Percentiles rank a stretch among this genome's conserved stretches.
Evolutionary conservation across 2,329 filamentous ascomycete species (phyloP).

Genomic region (Trichoderma endophyticum): DNA sequence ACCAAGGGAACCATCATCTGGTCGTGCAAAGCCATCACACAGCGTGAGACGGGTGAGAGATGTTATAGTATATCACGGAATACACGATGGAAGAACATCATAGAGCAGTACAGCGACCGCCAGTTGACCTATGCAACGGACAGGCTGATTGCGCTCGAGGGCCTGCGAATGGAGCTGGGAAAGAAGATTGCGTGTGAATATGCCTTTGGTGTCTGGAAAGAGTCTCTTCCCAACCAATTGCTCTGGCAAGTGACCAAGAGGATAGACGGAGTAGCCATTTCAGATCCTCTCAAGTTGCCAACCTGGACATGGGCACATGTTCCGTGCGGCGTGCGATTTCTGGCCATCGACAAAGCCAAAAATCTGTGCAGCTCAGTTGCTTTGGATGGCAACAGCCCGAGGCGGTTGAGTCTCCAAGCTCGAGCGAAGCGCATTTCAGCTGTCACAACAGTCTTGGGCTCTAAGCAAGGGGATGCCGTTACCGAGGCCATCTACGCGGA

Average conservation of each 20-base stretch:
- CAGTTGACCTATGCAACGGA: slow-evolving; percentile 20
- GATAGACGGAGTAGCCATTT: not conserved
- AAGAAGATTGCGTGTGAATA: slow-evolving; percentile 18
- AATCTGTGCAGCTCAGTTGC: slow-evolving; percentile 14
- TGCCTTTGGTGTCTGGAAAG: slow-evolving; percentile 20
- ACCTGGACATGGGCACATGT: slow-evolving; percentile 22
- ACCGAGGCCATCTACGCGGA: slow-evolving; percentile 7
- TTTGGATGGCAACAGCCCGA: not conserved
- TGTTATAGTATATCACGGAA: slow-evolving; percentile 24
- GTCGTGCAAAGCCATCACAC: slow-evolving; percentile 23
- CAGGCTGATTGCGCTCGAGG: slow-evolving; percentile 20
- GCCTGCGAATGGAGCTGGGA: slow-evolving; percentile 18
- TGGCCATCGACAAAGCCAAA: slow-evolving; percentile 19
- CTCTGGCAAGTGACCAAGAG: slow-evolving; percentile 20
- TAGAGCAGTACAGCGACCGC: slow-evolving; percentile 21
- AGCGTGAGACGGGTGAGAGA: slow-evolving; percentile 23
- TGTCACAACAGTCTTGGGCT: not conserved
- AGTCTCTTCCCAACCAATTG: slow-evolving; percentile 21
- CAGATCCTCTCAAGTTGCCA: slow-evolving; percentile 16
- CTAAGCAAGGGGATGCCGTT: not conserved
- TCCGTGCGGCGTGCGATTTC: slow-evolving; percentile 20
- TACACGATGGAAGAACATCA: slow-evolving; percentile 20
- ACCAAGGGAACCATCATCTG: slow-evolving; percentile 20
- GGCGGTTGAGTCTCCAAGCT: not conserved
- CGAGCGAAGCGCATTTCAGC: not conserved